Percentiles rank a stretch among this genome's conserved stretches.
Evolutionary conservation across 768 basidiomycete species (phyloP).

Genomic region (Boletus subcaerulescens): DNA sequence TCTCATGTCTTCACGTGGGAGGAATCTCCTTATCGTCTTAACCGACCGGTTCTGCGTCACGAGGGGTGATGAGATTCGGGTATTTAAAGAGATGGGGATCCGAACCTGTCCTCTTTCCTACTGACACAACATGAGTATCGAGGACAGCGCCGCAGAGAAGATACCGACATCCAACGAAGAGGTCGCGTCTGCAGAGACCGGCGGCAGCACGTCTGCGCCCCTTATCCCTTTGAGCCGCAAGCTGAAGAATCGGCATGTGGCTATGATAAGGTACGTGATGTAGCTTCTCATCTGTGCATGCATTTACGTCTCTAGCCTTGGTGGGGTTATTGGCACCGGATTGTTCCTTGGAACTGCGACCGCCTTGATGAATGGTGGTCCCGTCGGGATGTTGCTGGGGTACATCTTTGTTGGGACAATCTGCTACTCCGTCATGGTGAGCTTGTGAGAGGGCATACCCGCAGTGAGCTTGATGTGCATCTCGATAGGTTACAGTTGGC

Average conservation of each 20-base stretch:
- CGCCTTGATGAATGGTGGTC: slow-evolving; percentile 36
- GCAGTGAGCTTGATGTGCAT: background rate
- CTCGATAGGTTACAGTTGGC: slow-evolving; percentile 26
- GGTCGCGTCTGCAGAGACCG: background rate
- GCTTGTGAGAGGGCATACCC: background rate
- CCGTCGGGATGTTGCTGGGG: slow-evolving; percentile 41
- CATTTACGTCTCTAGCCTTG: slow-evolving; percentile 8
- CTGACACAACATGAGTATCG: background rate
- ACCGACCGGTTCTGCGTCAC: background rate
- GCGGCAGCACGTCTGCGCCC: background rate
- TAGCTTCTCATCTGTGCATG: background rate
- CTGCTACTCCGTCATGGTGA: slow-evolving; percentile 34
- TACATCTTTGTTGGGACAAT: slow-evolving; percentile 34
- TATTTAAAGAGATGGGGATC: background rate
- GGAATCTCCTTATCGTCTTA: background rate
- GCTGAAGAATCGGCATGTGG: slow-evolving; percentile 26
- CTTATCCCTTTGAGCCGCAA: slow-evolving; percentile 13
- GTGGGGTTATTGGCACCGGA: slow-evolving; percentile 39
- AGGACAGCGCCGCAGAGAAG: background rate
- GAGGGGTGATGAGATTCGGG: background rate
- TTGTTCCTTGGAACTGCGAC: slow-evolving; percentile 29
- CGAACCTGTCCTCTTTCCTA: background rate
- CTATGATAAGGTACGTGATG: slow-evolving; percentile 26
- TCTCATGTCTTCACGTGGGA: slow-evolving; percentile 8
- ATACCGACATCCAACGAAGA: background rate